A percentile compares a stretch with the other conserved stretches of the same genome.
These are phyloP conservation scores for Chlorella sorokiniana DNA, from an alignment of 139 green algal species.

Conservation along the genomic window DNA sequence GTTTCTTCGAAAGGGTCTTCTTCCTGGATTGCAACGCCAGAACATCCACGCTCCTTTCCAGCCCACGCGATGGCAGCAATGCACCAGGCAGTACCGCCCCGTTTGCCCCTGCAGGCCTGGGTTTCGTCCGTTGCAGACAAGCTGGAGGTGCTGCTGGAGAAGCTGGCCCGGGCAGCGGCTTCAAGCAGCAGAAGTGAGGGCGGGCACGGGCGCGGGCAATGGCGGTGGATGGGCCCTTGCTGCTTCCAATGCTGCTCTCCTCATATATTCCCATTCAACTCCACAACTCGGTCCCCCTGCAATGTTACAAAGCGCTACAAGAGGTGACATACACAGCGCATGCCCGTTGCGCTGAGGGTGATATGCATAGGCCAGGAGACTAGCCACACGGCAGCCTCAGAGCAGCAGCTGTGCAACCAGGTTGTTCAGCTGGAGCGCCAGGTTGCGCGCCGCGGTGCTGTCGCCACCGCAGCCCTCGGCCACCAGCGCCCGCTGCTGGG, in stretches of 20 bases:
- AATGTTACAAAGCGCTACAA: too few species aligned
- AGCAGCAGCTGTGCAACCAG: conserved; percentile 3
- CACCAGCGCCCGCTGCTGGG: conserved; percentile 1
- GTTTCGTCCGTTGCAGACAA: conserved; percentile 76
- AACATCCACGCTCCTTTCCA: background rate
- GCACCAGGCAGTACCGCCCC: too few species aligned
- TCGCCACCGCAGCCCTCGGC: background rate
- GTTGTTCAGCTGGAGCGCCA: background rate
- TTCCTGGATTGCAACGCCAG: background rate
- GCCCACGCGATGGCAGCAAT: background rate
- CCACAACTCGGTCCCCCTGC: too few species aligned
- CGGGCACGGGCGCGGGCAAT: too few species aligned
- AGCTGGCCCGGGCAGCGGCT: conserved; percentile 26
- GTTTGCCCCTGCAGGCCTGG: conserved; percentile 62
- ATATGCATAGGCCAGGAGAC: background rate
- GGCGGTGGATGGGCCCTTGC: too few species aligned
- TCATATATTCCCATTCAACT: too few species aligned
- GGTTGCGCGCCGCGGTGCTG: background rate
- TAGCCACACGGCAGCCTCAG: background rate
- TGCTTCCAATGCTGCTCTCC: too few species aligned
- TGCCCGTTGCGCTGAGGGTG: too few species aligned
- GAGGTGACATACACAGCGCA: too few species aligned
- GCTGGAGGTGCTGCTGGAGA: conserved; percentile 69
- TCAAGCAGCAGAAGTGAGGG: conserved; percentile 24
- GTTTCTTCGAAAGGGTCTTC: background rate